Percentiles rank a stretch among this genome's conserved stretches.
Conservation (phyloP, 495 filamentous ascomycete species). For the Oidiodendron maius region DNA sequence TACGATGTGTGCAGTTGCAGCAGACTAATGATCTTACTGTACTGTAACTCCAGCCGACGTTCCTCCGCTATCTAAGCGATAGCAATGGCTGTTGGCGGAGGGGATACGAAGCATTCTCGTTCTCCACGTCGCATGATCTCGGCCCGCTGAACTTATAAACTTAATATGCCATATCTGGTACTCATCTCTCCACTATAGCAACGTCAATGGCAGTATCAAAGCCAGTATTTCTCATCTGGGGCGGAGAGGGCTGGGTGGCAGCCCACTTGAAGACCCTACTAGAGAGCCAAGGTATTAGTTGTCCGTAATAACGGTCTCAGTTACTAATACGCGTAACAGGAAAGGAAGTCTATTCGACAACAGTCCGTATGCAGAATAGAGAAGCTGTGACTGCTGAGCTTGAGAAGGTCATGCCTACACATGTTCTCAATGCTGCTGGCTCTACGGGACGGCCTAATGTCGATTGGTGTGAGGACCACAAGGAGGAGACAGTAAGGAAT, state of each 20-base stretch:
- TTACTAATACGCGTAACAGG: constrained; percentile 10
- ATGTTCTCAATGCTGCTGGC: constrained; percentile 59
- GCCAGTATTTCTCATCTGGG: constrained; percentile 53
- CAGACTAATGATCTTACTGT: too few species aligned
- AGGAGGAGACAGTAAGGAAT: constrained; percentile 55
- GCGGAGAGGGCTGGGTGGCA: constrained; percentile 57
- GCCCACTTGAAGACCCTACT: constrained; percentile 58
- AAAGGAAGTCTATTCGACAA: constrained; percentile 52
- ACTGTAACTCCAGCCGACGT: too few species aligned
- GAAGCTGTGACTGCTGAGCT: constrained; percentile 49
- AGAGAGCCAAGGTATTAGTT: constrained; percentile 41
- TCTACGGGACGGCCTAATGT: constrained; percentile 65
- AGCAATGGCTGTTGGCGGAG: too few species aligned
- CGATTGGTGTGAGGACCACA: constrained; percentile 67
- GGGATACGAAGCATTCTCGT: too few species aligned
- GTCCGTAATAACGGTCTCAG: not conserved
- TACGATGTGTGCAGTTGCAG: too few species aligned
- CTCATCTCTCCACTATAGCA: constrained; percentile 1
- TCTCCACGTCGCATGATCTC: too few species aligned
- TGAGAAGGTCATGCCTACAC: constrained; percentile 50
- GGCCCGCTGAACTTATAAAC: too few species aligned
- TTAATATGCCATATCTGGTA: too few species aligned
- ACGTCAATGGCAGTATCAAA: constrained; percentile 10
- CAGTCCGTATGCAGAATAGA: constrained; percentile 56
- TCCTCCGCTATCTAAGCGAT: too few species aligned